phyloP scores from a whole-genome alignment of 495 filamentous ascomycete genomes.

The Aspergillus wentii region DNA sequence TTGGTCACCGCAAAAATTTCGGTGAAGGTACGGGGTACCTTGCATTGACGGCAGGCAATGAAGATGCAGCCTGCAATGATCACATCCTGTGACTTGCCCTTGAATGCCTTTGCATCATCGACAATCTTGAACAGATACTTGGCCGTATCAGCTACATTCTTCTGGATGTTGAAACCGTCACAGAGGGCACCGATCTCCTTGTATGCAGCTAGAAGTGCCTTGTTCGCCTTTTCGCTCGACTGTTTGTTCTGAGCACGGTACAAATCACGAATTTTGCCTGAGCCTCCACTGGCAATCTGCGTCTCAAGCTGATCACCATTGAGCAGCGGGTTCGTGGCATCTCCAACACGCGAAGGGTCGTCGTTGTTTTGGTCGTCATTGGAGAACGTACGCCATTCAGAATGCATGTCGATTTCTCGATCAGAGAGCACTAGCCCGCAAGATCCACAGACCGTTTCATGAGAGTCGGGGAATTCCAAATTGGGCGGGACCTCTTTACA shows the following conservation, averaged over 20 bases:
- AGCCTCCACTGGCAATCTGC: constrained; percentile 76
- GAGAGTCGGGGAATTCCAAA: constrained; percentile 87
- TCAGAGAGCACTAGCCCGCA: constrained; percentile 91
- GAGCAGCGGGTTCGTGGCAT: constrained; percentile 77
- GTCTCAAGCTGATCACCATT: constrained; percentile 93
- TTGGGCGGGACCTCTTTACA: constrained; percentile 89
- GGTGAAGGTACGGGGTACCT: constrained; percentile 81
- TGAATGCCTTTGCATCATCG: constrained; percentile 87
- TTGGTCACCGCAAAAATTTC: constrained; percentile 91
- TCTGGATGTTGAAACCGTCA: constrained; percentile 76
- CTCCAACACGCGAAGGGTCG: constrained; percentile 96
- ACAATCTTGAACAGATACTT: constrained; percentile 93
- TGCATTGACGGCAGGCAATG: constrained; percentile 88
- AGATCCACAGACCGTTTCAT: constrained; percentile 86
- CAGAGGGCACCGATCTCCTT: constrained; percentile 86
- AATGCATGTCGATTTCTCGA: constrained; percentile 88
- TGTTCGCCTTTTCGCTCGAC: constrained; percentile 81
- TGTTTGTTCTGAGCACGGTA: constrained; percentile 82
- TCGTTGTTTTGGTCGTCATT: constrained; percentile 96
- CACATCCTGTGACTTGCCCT: constrained; percentile 90
- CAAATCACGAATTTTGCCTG: constrained; percentile 67
- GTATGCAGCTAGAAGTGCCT: constrained; percentile 73
- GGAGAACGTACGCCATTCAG: constrained; percentile 97
- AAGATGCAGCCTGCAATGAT: constrained; percentile 96
- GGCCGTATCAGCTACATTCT: constrained; percentile 74